These are phyloP conservation scores for Rhizoctonia solani DNA, from an alignment of 1,284 basidiomycete genomes.

Conservation along the genomic window DNA sequence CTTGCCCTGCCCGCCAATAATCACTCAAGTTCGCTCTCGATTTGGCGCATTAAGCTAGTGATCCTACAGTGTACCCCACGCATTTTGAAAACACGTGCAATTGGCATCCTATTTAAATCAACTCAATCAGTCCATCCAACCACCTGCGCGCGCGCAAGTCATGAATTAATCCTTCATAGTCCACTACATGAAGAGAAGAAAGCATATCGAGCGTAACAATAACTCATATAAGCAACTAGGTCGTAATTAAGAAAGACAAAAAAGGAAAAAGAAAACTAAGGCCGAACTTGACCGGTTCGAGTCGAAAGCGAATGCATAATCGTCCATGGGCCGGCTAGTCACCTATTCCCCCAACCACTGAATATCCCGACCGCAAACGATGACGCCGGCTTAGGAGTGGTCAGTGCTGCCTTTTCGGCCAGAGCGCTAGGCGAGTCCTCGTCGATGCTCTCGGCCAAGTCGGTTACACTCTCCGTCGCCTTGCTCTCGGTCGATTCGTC, in stretches of 20 bases:
- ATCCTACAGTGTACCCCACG: too few relatives aligned
- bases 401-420: background rate
- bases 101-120: too few relatives aligned
- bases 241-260: background rate
- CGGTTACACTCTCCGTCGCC: background rate
- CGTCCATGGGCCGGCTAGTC: background rate
- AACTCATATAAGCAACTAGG: constrained; percentile 18
- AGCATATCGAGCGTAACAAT: background rate
- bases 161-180: background rate
- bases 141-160: background rate
- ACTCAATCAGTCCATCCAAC: constrained; percentile 4
- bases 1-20: too few relatives aligned
- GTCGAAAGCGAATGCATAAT: background rate
- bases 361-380: background rate
- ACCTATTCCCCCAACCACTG: background rate
- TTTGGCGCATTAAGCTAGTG: too few relatives aligned
- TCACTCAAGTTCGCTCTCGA: too few relatives aligned
- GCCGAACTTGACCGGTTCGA: background rate
- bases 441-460: constrained; percentile 12
- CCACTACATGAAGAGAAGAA: constrained; percentile 9
- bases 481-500: constrained; percentile 9
- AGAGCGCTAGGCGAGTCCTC: background rate
- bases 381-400: background rate
- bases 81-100: too few relatives aligned
- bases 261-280: background rate